Base-by-base conservation (phyloP, 2,329 filamentous ascomycete genomes). In the Metarhizium guizhouense region DNA sequence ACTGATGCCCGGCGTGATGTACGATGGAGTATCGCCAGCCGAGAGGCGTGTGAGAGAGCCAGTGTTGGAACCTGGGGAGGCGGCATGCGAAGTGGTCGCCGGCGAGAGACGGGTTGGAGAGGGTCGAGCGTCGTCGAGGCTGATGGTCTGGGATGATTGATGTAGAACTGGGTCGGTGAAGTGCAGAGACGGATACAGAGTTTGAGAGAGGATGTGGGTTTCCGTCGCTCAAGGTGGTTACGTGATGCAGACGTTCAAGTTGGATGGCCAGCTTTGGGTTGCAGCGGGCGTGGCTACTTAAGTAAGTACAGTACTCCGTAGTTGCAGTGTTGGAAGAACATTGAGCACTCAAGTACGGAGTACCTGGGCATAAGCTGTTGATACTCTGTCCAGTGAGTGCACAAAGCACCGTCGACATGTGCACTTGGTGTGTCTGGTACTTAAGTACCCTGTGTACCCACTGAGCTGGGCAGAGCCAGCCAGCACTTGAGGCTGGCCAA, bases 11-110 rank as follows among this genome's bases (percentile, higher is more conserved):
- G 42, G 47, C 55, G 20, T 50, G 47, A 51, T 47, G 52, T 32
- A 51, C 40, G 29, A 29, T 13, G 45, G 36, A 47, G 52, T 56
- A 50, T 51, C 51, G 55, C 45, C 51, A 42, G 51, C 48, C 49
- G 50, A 53, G 40, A 45, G 56, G 56, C 53, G 56, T 49, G 53
- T 49, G 53, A 55, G 53, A 45, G 56, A 57, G 54, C 56, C 53
- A 42, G 29, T 48, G 47, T 34, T 42, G 32, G 38, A 42, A 18
- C 40, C 43, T 30, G 20, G 47, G 30, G 16, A 43, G 47, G 56
- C 51, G 45, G 47, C 56, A 57, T 53, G 40, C 56, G 53, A 53
- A 30, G 40, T 29, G 8, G 48, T 13, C 49, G 29, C 42, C 18
- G 43, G 49, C 34, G 54, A 48, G 47, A 14, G 43, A 32, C 20